Evolutionary conservation across 345 rosid species (phyloP).

Genomic region (Hypericum perforatum): DNA sequence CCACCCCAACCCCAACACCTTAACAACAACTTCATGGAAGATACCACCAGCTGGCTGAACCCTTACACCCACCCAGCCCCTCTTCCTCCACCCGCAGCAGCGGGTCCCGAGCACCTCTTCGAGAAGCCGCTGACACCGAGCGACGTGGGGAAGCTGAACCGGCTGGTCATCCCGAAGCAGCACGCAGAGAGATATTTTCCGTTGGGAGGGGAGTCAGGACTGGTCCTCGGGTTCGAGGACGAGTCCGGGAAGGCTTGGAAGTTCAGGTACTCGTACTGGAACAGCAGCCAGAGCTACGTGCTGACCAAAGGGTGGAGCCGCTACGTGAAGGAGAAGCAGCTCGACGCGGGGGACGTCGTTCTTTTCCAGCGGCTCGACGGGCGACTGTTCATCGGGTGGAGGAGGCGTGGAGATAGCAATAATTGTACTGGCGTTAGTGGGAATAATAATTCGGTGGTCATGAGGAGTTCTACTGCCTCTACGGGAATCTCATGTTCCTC

Average conservation of each 20-base stretch:
- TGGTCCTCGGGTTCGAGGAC: conserved; percentile 1
- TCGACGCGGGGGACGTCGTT: conserved; percentile 3
- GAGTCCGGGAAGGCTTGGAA: conserved; percentile 2
- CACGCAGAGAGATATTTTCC: conserved; percentile 4
- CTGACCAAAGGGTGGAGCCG: conserved; percentile 5
- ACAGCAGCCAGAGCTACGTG: conserved; percentile 7
- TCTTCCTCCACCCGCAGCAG: neutral
- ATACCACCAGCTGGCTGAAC: neutral
- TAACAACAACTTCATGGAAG: neutral
- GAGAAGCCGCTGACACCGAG: conserved; percentile 4
- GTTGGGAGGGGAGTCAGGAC: neutral
- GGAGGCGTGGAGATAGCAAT: neutral
- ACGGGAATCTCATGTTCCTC: too few species aligned
- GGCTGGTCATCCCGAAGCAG: conserved; percentile 4
- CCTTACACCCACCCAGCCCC: neutral
- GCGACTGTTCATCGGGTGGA: conserved; percentile 2
- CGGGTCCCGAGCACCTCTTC: neutral
- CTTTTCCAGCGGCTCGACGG: neutral
- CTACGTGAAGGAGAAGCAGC: conserved; percentile 4
- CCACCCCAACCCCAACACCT: neutral
- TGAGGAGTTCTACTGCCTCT: too few species aligned
- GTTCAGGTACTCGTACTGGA: conserved; percentile 5
- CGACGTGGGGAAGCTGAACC: conserved; percentile 5
- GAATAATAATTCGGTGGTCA: neutral
- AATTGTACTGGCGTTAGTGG: neutral